phyloP scores from a whole-genome alignment of 2,329 filamentous ascomycete genomes.

The Zasmidium angulare region DNA sequence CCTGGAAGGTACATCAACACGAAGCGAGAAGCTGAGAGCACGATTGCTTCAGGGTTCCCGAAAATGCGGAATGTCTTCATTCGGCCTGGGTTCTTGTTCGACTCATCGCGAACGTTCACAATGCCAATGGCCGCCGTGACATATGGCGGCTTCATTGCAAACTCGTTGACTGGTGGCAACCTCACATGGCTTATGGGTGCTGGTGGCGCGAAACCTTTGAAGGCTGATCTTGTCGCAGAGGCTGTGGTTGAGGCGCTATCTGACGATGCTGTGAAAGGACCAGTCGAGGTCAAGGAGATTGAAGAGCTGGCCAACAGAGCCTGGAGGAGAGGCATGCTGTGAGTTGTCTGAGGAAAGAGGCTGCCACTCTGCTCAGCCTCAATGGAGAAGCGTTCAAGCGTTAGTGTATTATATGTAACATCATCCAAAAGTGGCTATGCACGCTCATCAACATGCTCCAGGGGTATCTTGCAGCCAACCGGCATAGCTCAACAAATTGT shows the following conservation, averaged over 20 bases:
- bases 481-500: not conserved
- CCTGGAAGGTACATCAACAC: constrained; percentile 84
- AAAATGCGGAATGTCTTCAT: constrained; percentile 77
- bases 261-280: constrained; percentile 70
- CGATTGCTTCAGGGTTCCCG: constrained; percentile 71
- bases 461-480: not conserved
- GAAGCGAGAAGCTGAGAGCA: constrained; percentile 84
- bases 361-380: not conserved
- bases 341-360: constrained; percentile 17
- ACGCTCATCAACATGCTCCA: not conserved
- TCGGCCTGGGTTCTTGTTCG: constrained; percentile 85
- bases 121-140: constrained; percentile 79
- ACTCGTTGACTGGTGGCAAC: constrained; percentile 72
- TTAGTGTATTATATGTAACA: not conserved
- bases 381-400: not conserved
- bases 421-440: not conserved
- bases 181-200: constrained; percentile 77
- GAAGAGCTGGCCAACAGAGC: constrained; percentile 76
- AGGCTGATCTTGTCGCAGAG: constrained; percentile 83
- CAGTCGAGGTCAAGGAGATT: constrained; percentile 75
- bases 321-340: constrained; percentile 92
- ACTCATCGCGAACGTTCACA: constrained; percentile 76
- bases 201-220: constrained; percentile 80
- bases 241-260: constrained; percentile 84
- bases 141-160: constrained; percentile 72